Percentiles rank a stretch among this genome's conserved stretches.
Conservation (phyloP, 164 flowering plant genomes). For the Sedum album region DNA sequence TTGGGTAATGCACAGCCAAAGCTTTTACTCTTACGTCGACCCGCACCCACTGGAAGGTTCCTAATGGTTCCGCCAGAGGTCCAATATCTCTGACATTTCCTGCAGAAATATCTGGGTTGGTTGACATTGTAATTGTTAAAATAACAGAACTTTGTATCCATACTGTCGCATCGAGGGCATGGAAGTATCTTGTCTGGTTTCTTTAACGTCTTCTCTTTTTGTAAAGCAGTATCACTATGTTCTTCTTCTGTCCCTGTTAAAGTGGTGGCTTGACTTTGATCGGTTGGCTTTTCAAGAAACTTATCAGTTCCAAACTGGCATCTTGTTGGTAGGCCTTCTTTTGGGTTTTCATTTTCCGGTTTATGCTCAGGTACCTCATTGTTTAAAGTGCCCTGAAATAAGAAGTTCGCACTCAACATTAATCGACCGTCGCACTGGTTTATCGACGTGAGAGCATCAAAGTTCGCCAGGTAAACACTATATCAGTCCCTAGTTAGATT, state of each 20-base stretch:
- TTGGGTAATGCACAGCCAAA: constrained; percentile 22
- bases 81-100: too few relatives aligned
- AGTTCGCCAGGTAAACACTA: too few relatives aligned
- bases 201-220: constrained; percentile 29
- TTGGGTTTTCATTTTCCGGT: neutral
- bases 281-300: constrained; percentile 12
- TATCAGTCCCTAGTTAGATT: neutral
- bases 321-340: neutral
- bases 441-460: too few relatives aligned
- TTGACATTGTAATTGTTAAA: too few relatives aligned
- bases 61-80: constrained; percentile 51
- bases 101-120: too few relatives aligned
- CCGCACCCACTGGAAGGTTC: constrained; percentile 50
- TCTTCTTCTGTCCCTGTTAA: constrained; percentile 19
- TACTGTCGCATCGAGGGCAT: constrained; percentile 49
- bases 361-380: neutral
- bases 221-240: constrained; percentile 15
- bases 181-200: too few relatives aligned
- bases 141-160: too few relatives aligned
- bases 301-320: constrained; percentile 15
- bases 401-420: neutral
- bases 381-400: neutral
- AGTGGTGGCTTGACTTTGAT: constrained; percentile 16
- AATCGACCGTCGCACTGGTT: too few relatives aligned
- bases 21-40: too few relatives aligned